Evolutionary conservation across 1,139 yeast species (phyloP).

Genomic region (Kurtzmaniella quercitrusa): DNA sequence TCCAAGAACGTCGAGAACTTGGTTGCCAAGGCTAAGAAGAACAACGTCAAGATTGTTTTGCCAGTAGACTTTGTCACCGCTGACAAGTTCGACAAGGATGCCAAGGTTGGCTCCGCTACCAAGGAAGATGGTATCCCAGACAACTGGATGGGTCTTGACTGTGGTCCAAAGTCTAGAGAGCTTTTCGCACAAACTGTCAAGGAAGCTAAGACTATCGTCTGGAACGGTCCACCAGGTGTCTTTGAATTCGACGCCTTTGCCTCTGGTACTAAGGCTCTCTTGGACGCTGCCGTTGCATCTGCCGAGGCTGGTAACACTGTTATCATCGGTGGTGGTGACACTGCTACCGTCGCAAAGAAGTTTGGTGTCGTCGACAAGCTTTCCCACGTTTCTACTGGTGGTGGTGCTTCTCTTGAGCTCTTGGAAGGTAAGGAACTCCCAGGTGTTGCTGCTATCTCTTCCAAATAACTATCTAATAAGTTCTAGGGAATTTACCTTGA

Average conservation of each 20-base stretch:
- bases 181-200: conserved; percentile 76
- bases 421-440: conserved; percentile 97
- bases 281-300: conserved; percentile 82
- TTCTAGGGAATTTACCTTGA: background rate
- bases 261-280: conserved; percentile 81
- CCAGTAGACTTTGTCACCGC: conserved; percentile 95
- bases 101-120: conserved; percentile 74
- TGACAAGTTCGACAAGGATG: conserved; percentile 89
- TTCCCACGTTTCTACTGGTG: conserved; percentile 97
- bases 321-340: conserved; percentile 99
- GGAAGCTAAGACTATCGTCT: conserved; percentile 92
- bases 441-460: conserved; percentile 88
- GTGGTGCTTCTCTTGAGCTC: conserved; percentile 97
- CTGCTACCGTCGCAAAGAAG: conserved; percentile 98
- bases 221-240: conserved; percentile 99
- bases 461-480: conserved; percentile 32
- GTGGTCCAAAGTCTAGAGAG: conserved; percentile 82
- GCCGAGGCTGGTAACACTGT: conserved; percentile 89
- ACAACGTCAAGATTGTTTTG: conserved; percentile 84
- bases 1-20: conserved; percentile 87
- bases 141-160: conserved; percentile 91
- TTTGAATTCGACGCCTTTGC: conserved; percentile 92
- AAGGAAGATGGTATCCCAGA: conserved; percentile 88
- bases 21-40: conserved; percentile 91
- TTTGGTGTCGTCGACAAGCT: conserved; percentile 91